Evolutionary conservation across 352 stramenopile genomes (phyloP).

Genomic region (Globisporangium abappressorium): DNA sequence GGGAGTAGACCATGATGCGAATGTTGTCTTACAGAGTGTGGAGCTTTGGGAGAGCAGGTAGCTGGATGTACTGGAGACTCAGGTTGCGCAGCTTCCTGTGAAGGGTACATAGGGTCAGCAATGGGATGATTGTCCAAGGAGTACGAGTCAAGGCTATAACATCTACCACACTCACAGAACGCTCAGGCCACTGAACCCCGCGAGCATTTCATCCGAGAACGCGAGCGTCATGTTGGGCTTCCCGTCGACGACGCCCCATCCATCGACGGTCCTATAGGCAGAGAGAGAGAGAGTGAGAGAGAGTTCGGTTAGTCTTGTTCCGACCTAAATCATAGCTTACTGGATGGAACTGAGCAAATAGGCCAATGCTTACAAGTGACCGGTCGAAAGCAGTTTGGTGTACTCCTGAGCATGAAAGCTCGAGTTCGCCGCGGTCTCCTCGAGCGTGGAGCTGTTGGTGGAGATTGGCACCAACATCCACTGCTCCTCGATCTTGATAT

Average conservation of each 20-base stretch:
- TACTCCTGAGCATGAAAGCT: neutral
- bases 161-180: constrained; percentile 9
- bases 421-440: neutral
- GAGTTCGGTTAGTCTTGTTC: neutral
- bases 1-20: no score
- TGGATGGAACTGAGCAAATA: no score
- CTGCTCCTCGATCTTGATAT: constrained; percentile 7
- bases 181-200: constrained; percentile 1
- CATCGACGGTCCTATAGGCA: constrained; percentile 10
- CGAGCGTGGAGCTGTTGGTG: neutral
- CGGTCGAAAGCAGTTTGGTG: neutral
- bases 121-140: no score
- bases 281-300: neutral
- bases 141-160: neutral
- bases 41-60: neutral
- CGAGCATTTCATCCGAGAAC: constrained; percentile 2
- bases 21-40: constrained; percentile 12
- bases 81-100: constrained; percentile 15
- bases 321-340: neutral
- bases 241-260: constrained; percentile 3
- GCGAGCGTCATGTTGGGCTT: constrained; percentile 7
- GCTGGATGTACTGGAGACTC: constrained; percentile 11
- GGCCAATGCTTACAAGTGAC: neutral
- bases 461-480: constrained; percentile 4
- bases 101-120: neutral